Conservation (phyloP, 2,329 filamentous ascomycete genomes). For the Xylariaceae sp. region DNA sequence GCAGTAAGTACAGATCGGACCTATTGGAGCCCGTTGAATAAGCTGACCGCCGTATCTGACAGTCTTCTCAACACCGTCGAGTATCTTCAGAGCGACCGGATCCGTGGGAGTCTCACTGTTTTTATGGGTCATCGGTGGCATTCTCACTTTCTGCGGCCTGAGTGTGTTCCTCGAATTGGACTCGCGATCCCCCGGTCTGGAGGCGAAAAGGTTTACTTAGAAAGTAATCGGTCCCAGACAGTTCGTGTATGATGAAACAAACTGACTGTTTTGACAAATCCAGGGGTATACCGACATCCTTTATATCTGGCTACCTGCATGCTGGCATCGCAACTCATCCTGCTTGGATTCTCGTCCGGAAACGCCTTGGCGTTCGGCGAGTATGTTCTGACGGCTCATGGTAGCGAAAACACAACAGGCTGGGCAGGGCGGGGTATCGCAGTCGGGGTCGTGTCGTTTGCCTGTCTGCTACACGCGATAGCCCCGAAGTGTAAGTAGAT, state of each 20-base stretch:
- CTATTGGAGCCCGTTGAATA: neutral
- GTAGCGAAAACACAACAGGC: conserved; percentile 43
- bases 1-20: conserved; percentile 40
- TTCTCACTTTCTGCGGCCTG: conserved; percentile 58
- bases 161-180: conserved; percentile 62
- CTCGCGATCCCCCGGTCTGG: conserved; percentile 60
- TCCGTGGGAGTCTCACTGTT: conserved; percentile 48
- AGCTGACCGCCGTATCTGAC: too few species aligned
- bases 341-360: conserved; percentile 59
- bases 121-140: conserved; percentile 38
- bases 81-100: conserved; percentile 50
- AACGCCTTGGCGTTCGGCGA: conserved; percentile 59
- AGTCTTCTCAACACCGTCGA: conserved; percentile 56
- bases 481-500: conserved; percentile 43
- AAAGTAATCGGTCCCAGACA: conserved; percentile 35
- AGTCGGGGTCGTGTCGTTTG: conserved; percentile 53
- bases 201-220: conserved; percentile 66
- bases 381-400: conserved; percentile 56
- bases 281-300: conserved; percentile 51
- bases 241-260: too few species aligned
- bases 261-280: too few species aligned
- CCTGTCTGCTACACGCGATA: conserved; percentile 50
- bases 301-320: conserved; percentile 59
- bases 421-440: conserved; percentile 59
- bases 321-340: conserved; percentile 58